Evolutionary conservation across 2,329 filamentous ascomycete species (phyloP).

Genomic region (Talaromyces marneffei): DNA sequence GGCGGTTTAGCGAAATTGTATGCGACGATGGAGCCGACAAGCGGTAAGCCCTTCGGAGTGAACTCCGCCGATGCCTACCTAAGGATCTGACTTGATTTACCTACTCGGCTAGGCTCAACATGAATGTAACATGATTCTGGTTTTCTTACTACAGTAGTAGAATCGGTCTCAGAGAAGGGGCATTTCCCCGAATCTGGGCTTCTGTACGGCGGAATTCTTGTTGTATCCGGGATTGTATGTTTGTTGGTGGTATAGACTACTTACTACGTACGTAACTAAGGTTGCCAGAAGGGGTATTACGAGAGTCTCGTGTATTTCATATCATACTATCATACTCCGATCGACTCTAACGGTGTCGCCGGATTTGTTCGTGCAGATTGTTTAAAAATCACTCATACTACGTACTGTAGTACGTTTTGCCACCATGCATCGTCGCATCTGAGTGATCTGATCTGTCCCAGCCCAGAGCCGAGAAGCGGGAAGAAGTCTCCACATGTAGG

Average conservation of each 20-base stretch:
- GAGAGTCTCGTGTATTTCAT: not conserved
- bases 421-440: not conserved
- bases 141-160: not conserved
- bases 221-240: not conserved
- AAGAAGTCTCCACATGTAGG: constrained; percentile 1
- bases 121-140: not conserved
- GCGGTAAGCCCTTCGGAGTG: not conserved
- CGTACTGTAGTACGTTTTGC: too few relatives aligned
- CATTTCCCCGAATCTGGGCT: not conserved
- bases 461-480: not conserved
- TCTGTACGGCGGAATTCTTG: not conserved
- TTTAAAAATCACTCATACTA: not conserved
- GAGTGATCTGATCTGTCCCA: not conserved
- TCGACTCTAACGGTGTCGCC: not conserved
- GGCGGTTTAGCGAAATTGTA: not conserved
- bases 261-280: not conserved
- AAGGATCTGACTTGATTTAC: not conserved
- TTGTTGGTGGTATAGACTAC: not conserved
- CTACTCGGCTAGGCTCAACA: not conserved
- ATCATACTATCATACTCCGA: not conserved
- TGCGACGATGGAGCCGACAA: not conserved
- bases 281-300: not conserved
- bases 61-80: not conserved
- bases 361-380: not conserved
- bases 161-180: not conserved